phyloP scores from a whole-genome alignment of 1,139 yeast species.

The Suhomyces guaymorum region DNA sequence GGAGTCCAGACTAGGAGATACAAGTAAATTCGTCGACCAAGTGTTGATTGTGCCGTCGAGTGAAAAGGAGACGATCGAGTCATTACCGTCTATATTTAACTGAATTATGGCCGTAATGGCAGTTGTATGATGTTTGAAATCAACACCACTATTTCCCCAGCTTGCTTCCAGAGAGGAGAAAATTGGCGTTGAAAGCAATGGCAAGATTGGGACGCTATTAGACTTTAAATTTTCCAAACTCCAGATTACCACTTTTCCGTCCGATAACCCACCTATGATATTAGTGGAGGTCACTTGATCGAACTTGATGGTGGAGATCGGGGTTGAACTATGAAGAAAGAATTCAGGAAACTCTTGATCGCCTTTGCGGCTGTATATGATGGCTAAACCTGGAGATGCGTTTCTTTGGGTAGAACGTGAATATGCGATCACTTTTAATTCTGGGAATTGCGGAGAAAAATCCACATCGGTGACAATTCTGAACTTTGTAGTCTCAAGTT shows the following conservation, averaged over 20 bases:
- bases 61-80: constrained; percentile 34
- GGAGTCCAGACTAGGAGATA: constrained; percentile 30
- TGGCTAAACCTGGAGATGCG: constrained; percentile 36
- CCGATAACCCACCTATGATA: constrained; percentile 39
- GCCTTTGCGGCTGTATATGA: constrained; percentile 26
- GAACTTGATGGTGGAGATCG: constrained; percentile 47
- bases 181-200: constrained; percentile 31
- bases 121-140: constrained; percentile 13
- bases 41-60: constrained; percentile 37
- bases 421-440: constrained; percentile 43
- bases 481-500: constrained; percentile 3
- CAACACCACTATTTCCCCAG: too few relatives aligned
- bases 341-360: constrained; percentile 44
- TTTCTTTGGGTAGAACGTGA: neutral
- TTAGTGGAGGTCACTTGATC: constrained; percentile 32
- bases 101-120: constrained; percentile 22
- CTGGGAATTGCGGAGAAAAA: constrained; percentile 42
- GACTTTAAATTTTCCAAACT: constrained; percentile 25
- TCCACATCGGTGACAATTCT: constrained; percentile 38
- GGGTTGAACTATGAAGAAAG: constrained; percentile 40
- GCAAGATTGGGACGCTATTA: constrained; percentile 25
- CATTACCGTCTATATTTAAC: constrained; percentile 25
- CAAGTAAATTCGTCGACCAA: constrained; percentile 45
- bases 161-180: constrained; percentile 14
- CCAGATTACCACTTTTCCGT: constrained; percentile 45